Evolutionary conservation across 306 rosid genomes (phyloP), one percentile per base, ranked within the genome.

Genomic region (Medicago ruthenica): DNA sequence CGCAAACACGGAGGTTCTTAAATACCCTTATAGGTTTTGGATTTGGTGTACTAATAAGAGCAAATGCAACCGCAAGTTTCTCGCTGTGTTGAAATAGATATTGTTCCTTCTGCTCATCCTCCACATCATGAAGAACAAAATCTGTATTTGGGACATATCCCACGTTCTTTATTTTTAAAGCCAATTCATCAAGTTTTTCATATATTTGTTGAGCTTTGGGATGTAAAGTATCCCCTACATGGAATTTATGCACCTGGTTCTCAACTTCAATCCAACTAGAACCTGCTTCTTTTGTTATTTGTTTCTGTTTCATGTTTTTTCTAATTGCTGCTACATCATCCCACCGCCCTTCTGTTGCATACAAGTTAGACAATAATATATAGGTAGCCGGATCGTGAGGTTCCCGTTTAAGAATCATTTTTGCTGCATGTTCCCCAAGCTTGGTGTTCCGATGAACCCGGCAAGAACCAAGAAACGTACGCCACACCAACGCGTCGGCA

Each of bases 41-140:
- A 42, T 76, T 73, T 15, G 83, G 57, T 39, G 79, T 73, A 83
- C 87, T 84, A 20, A 89, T 85, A 42, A 87, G 87, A 55, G 88
- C 89, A 75, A 85, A 87, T 16, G 87, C 90, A 75, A 89, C 91
- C 34, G 94, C 90, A 75, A 89, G 79, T 87, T 87, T 89, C 80
- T 89, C 91, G 73, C 91, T 85, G 62, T 89, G 93, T 40, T 89
- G 91, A 80, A 87, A 87, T 62, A 89, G 84, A 75, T 71, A 83
- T 21, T 82, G 90, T 59, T 85, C 91, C 82, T 89, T 89, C 34
- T 67, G 88, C 40, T 87, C 88, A 54, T 89, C 91, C 79, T 87
- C 89, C 76, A 89, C 89, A 50, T 87, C 91, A 73, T 89, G 91
- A 82, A 89, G 91, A 61, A 87, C 94, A 78, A 87, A 87, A 73